phyloP scores from a whole-genome alignment of 169 alveolate species.

The Plasmodium malariae region DNA sequence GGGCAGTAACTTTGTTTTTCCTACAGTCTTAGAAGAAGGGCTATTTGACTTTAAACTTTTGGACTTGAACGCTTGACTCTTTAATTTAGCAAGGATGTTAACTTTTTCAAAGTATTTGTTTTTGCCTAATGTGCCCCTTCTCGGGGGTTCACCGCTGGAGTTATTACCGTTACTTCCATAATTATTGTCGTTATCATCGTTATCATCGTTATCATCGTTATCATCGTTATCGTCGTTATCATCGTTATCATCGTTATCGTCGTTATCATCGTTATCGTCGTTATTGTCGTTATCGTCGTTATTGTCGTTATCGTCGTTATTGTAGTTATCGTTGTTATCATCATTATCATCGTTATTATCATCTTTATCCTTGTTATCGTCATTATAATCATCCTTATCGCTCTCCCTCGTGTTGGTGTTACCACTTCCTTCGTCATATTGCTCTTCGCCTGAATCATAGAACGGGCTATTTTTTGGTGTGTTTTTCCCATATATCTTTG shows the following conservation, averaged over 20 bases:
- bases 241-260: too few relatives aligned
- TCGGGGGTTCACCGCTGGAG: background rate
- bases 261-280: background rate
- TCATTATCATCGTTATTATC: too few relatives aligned
- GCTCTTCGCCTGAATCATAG: background rate
- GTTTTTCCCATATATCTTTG: background rate
- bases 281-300: background rate
- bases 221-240: too few relatives aligned
- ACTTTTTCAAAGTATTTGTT: constrained; percentile 10
- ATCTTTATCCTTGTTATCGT: background rate
- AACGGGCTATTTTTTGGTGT: background rate
- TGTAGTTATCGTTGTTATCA: too few relatives aligned
- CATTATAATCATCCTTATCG: background rate
- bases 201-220: too few relatives aligned
- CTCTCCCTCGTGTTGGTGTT: background rate
- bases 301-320: too few relatives aligned
- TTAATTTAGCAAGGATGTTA: constrained; percentile 1
- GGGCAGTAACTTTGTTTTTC: background rate
- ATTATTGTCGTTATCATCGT: too few relatives aligned
- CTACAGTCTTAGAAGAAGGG: background rate
- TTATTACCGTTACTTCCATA: too few relatives aligned
- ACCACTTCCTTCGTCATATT: background rate
- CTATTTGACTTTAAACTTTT: background rate
- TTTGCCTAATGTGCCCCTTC: background rate
- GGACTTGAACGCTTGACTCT: background rate